These are phyloP conservation scores for Petrea volubilis DNA, from an alignment of 257 asterid genomes.

Conservation along the genomic window DNA sequence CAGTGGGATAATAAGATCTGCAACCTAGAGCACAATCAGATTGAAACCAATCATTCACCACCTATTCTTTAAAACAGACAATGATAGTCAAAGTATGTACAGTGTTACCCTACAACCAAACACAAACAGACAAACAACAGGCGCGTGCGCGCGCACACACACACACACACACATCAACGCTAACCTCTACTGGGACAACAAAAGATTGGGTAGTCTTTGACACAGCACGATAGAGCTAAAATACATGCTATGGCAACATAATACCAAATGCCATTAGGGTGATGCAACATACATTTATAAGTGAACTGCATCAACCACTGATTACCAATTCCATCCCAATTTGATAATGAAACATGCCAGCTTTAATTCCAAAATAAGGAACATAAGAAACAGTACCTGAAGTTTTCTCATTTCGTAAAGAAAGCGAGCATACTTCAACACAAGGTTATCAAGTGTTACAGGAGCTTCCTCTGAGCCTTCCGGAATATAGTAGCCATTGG, in stretches of 20 bases:
- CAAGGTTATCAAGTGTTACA: conserved; percentile 73
- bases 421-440: conserved; percentile 81
- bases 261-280: not conserved
- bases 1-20: conserved; percentile 89
- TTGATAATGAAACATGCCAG: not conserved
- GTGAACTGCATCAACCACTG: conserved; percentile 8
- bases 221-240: conserved; percentile 11
- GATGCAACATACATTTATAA: not conserved
- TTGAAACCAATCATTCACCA: conserved; percentile 14
- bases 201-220: conserved; percentile 5
- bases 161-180: not conserved
- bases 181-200: conserved; percentile 5
- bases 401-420: conserved; percentile 88
- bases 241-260: not conserved
- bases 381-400: conserved; percentile 53
- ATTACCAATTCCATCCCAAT: not conserved
- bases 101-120: not conserved
- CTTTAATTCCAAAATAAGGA: conserved; percentile 13
- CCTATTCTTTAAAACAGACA: conserved; percentile 12
- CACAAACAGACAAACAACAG: not conserved
- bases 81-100: not conserved
- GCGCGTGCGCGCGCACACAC: not conserved
- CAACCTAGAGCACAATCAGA: conserved; percentile 53
- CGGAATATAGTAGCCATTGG: conserved; percentile 71
- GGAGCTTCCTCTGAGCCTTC: conserved; percentile 83